These are phyloP conservation scores for Leucoagaricus sp. DNA, from an alignment of 1,284 basidiomycete genomes.

Conservation along the genomic window DNA sequence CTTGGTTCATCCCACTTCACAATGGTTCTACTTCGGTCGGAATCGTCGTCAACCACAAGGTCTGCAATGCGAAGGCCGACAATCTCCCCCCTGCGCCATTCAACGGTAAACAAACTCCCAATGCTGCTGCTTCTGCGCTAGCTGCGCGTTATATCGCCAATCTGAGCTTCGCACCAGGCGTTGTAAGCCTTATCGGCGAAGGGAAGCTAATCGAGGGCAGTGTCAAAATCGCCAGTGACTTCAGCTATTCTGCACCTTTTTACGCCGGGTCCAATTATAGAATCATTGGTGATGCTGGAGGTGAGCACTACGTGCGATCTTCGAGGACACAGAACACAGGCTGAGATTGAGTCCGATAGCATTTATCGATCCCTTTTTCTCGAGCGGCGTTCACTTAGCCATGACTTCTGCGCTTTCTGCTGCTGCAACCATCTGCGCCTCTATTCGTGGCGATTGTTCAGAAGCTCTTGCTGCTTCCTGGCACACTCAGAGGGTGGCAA, in stretches of 20 bases:
- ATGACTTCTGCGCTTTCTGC: constrained; percentile 66
- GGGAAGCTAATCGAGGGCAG: constrained; percentile 48
- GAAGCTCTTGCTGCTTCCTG: constrained; percentile 55
- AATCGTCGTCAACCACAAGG: constrained; percentile 67
- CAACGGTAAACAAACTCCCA: constrained; percentile 24
- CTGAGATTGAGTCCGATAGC: constrained; percentile 37
- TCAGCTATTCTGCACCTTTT: constrained; percentile 64
- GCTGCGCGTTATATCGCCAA: constrained; percentile 49
- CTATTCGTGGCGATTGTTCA: constrained; percentile 55
- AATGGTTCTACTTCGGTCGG: constrained; percentile 70
- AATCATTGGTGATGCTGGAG: constrained; percentile 74
- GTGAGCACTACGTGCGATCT: constrained; percentile 40
- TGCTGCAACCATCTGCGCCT: constrained; percentile 62
- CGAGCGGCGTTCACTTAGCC: constrained; percentile 68
- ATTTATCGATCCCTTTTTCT: constrained; percentile 77
- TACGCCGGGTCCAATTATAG: constrained; percentile 64
- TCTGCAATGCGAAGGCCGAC: constrained; percentile 41
- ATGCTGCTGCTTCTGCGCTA: constrained; percentile 32
- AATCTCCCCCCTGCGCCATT: constrained; percentile 41
- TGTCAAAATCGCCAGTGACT: constrained; percentile 55
- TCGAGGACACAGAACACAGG: background rate
- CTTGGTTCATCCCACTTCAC: constrained; percentile 78
- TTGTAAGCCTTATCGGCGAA: constrained; percentile 55
- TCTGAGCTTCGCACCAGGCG: constrained; percentile 54
- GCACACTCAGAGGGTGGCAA: constrained; percentile 60